These are phyloP conservation scores for Coniochaeta sp. DNA, from an alignment of 2,329 filamentous ascomycete species.

Conservation along the genomic window DNA sequence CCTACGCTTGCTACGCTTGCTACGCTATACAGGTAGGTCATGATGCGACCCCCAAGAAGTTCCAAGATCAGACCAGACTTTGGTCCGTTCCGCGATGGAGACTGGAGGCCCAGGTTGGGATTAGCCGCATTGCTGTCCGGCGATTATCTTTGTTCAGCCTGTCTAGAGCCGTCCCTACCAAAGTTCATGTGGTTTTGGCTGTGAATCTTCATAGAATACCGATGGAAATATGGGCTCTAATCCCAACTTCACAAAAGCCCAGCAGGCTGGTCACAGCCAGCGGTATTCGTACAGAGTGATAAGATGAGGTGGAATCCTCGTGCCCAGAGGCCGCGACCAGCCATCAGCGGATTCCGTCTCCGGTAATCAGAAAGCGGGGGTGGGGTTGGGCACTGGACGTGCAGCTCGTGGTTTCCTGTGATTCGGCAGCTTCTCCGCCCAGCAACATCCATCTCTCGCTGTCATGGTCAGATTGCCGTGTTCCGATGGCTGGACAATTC, in stretches of 20 bases:
- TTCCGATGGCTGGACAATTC: too few species aligned
- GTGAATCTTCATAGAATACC: background rate
- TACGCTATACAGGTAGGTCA: background rate
- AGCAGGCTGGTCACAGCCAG: background rate
- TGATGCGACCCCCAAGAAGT: background rate
- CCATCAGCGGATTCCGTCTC: background rate
- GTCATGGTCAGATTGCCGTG: too few species aligned
- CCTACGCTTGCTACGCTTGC: background rate
- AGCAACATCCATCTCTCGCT: background rate
- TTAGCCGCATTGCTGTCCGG: background rate
- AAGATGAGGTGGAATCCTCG: background rate
- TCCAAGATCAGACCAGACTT: background rate
- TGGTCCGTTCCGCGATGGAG: background rate
- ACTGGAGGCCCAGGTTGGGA: background rate
- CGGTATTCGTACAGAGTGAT: background rate
- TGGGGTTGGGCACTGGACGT: background rate
- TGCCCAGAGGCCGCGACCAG: background rate
- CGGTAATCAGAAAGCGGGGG: background rate
- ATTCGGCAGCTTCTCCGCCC: background rate
- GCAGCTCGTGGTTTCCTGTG: background rate
- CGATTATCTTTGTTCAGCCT: background rate
- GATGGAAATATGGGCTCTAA: background rate
- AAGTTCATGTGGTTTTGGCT: background rate
- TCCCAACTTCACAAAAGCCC: background rate
- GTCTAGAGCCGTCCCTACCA: background rate